Base-by-base conservation (phyloP, 164 flowering plant genomes). In the Cinnamomum chago region DNA sequence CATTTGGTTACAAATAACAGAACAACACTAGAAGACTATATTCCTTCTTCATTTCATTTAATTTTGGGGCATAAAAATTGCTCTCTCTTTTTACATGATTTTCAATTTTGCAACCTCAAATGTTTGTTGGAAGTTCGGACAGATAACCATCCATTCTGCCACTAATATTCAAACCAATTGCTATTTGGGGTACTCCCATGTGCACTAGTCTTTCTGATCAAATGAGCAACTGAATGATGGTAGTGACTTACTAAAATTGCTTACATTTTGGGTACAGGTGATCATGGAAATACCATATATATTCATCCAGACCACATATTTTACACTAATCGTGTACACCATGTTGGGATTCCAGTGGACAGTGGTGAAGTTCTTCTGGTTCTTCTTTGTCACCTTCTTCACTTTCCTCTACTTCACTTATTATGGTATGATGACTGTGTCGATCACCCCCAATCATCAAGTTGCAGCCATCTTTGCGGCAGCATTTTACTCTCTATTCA, bases 401-500 rank as follows among this genome's bases (percentile, higher is more conserved):
- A 73, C 89, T 6, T 82, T 84, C 74, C 82, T 83, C 65, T 86
- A 83, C 80, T 86, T 86, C 78, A 84, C 87, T 12, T 86, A 85
- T 78, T 86, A 83, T 20, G 89, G 89, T 20, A 86, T 86, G 89
- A 84, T 86, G 89, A 79, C 87, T 11, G 87, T 85, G 7, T 77
- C 87, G 62, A 72, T 86, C 72, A 86, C 89, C 58, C 87, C 87
- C 67, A 86, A 86, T 76, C 86, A 80, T 72, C 82, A 84, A 79
- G 76, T 81, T 3, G 89, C 89, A 2, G 52, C 87, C 5, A 81
- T 81, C 71, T 86, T 90, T 65, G 93, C 94, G 2, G 88, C 92
- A 64, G 90, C 95, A 11, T 93, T 93, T 81, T 93, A 86, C 62
- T 65, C 86, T 5, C 82, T 93, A 72, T 93, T 91, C 87, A 91